Evolutionary conservation across 2,329 filamentous ascomycete genomes (phyloP).

Genomic region (Aspergillus ochraceus): DNA sequence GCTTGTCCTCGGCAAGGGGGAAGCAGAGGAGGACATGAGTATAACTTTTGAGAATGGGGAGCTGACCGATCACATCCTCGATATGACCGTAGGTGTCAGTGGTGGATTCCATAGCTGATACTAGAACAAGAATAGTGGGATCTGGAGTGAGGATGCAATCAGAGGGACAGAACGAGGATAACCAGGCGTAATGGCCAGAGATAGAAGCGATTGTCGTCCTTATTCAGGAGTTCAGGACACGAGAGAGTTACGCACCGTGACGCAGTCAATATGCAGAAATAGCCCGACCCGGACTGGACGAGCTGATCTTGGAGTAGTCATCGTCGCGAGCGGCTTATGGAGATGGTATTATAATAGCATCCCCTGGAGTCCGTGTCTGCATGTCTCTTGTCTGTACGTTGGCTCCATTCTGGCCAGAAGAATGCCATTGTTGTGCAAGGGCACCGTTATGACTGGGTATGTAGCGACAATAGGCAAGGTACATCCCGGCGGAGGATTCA

Average conservation of each 20-base stretch:
- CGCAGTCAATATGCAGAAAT: not conserved
- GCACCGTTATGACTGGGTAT: not conserved
- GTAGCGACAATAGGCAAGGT: too few relatives aligned
- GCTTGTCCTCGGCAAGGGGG: constrained; percentile 7
- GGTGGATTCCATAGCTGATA: not conserved
- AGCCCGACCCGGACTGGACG: not conserved
- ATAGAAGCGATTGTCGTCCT: too few relatives aligned
- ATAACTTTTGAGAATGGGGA: constrained; percentile 24
- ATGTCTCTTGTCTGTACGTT: too few relatives aligned
- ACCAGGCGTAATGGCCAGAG: too few relatives aligned
- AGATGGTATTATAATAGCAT: too few relatives aligned
- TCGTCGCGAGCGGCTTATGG: too few relatives aligned
- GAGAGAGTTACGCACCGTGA: not conserved
- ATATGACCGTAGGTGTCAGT: constrained; percentile 6
- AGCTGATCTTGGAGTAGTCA: too few relatives aligned
- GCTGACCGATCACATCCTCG: constrained; percentile 23
- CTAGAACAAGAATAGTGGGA: not conserved
- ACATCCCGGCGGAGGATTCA: too few relatives aligned
- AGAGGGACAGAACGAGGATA: not conserved
- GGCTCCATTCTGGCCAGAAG: not conserved
- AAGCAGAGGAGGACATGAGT: constrained; percentile 23
- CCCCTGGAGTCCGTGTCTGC: too few relatives aligned
- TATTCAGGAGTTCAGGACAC: too few relatives aligned
- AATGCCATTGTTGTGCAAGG: not conserved
- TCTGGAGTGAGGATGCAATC: not conserved